A percentile compares a stretch with the other conserved stretches of the same genome.
These are phyloP conservation scores for Rhodosorus marinus DNA, from an alignment of 23 red algal species.

Conservation along the genomic window DNA sequence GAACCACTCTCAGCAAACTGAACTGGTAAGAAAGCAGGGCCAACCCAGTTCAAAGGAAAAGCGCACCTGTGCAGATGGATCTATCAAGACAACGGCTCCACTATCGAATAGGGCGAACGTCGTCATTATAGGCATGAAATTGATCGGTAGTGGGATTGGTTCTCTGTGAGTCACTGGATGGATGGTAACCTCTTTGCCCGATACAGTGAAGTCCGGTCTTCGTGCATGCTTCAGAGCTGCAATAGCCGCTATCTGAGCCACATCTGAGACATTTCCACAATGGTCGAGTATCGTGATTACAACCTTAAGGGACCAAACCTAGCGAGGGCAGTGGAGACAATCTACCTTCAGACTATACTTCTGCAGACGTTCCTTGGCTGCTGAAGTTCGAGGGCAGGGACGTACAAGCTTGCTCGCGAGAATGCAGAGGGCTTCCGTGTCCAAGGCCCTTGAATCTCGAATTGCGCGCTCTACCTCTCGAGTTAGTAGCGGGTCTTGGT, in stretches of 20 bases:
- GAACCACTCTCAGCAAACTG: no score
- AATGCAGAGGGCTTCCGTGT: no score
- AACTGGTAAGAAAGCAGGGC: no score
- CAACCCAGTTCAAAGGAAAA: slow-evolving; percentile 11
- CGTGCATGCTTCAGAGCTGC: slow-evolving; percentile 46
- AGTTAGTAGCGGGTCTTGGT: no score
- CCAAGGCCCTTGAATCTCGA: no score
- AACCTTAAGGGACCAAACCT: slow-evolving; percentile 62
- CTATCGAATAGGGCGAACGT: slow-evolving; percentile 54
- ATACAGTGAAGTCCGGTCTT: slow-evolving; percentile 61
- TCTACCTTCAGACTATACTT: no score
- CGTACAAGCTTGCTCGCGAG: no score
- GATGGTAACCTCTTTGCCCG: slow-evolving; percentile 34
- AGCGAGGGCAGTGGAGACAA: no score
- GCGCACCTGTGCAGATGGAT: neutral
- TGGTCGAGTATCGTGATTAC: slow-evolving; percentile 47
- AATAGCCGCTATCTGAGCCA: slow-evolving; percentile 37
- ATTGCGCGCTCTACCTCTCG: no score
- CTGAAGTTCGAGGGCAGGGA: no score
- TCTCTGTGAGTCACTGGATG: slow-evolving; percentile 40
- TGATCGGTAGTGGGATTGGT: slow-evolving; percentile 34
- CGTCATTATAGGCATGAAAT: slow-evolving; percentile 34
- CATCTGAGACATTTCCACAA: slow-evolving; percentile 53
- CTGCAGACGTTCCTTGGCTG: no score
- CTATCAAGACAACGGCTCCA: slow-evolving; percentile 4